These are phyloP conservation scores for Fusarium euwallaceae DNA, from an alignment of 2,329 filamentous ascomycete species.

Conservation along the genomic window DNA sequence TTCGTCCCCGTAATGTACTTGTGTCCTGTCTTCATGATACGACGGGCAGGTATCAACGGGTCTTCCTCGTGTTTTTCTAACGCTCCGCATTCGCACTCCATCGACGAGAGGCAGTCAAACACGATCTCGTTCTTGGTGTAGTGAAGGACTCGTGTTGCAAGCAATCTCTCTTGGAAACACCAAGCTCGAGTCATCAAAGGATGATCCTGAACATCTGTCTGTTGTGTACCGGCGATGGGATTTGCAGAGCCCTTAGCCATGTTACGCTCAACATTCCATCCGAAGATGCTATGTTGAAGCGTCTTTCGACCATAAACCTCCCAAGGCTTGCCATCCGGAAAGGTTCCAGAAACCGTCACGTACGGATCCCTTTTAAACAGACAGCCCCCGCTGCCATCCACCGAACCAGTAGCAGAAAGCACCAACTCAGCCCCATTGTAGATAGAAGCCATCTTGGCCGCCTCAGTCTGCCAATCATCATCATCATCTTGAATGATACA, in stretches of 20 bases:
- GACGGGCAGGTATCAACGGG: conserved; percentile 28
- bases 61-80: conserved; percentile 33
- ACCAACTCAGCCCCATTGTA: conserved; percentile 45
- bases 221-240: not conserved
- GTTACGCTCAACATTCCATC: conserved; percentile 13
- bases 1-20: conserved; percentile 29
- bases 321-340: conserved; percentile 19
- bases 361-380: conserved; percentile 31
- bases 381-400: conserved; percentile 36
- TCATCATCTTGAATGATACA: conserved; percentile 47
- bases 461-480: conserved; percentile 44
- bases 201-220: conserved; percentile 19
- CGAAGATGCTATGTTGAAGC: conserved; percentile 27
- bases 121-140: conserved; percentile 46
- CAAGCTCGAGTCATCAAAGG: conserved; percentile 45
- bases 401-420: conserved; percentile 40
- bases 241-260: conserved; percentile 22
- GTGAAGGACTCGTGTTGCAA: conserved; percentile 47
- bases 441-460: conserved; percentile 46
- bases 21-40: conserved; percentile 41
- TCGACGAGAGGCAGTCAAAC: conserved; percentile 42
- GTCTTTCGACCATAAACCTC: conserved; percentile 32
- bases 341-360: conserved; percentile 25
- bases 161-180: conserved; percentile 48
- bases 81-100: conserved; percentile 44